Evolutionary conservation across 2,329 filamentous ascomycete genomes (phyloP), one percentile per base, ranked within the genome.

Genomic region (Scolecobasidium constrictum): DNA sequence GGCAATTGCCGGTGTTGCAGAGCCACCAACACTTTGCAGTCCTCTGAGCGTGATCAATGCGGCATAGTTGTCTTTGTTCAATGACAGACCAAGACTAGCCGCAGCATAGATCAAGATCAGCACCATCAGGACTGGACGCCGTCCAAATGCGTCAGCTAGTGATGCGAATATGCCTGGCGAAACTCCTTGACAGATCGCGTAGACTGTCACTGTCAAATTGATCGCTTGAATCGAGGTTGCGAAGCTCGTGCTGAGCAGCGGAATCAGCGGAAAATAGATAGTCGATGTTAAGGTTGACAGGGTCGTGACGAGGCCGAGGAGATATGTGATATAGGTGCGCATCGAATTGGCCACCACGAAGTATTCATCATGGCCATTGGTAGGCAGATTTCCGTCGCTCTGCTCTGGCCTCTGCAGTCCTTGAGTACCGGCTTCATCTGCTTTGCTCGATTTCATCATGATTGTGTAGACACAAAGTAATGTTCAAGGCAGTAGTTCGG

Each of bases 1-100:
- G 0, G 75, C 77, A 1, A 92, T 65, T 0, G 83, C 79, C n/a
- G 86, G 67, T 0, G 81, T 82, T 0, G 78, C 78, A 50, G 76
- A 80, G 54, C 75, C 81, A 1, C 81, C 79, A 0, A 68, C 67
- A 22, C 75, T 77, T 52, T 83, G 79, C 3, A 81, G 45, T 60
- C 74, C 76, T 1, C 79, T 69, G 6, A 83, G 59, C 2, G 81
- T 63, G 22, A 83, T 53, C 16, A 83, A 59, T 0, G 77, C 57
- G 5, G 52, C 50, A 37, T 58, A 61, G 41, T 52, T 54, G 38
- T 56, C 52, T 47, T 59, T 56, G n/a, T n/a, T n/a, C n/a, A 59
- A 37, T 3, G 51, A 56, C n/a, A 62, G 49, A 5, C 51, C 59
- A 4, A 62, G 46, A 34, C 61, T 61, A 23, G 58, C 58, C 9